These are phyloP conservation scores for Botrytis sinoallii DNA, from an alignment of 2,329 filamentous ascomycete genomes.

Conservation along the genomic window DNA sequence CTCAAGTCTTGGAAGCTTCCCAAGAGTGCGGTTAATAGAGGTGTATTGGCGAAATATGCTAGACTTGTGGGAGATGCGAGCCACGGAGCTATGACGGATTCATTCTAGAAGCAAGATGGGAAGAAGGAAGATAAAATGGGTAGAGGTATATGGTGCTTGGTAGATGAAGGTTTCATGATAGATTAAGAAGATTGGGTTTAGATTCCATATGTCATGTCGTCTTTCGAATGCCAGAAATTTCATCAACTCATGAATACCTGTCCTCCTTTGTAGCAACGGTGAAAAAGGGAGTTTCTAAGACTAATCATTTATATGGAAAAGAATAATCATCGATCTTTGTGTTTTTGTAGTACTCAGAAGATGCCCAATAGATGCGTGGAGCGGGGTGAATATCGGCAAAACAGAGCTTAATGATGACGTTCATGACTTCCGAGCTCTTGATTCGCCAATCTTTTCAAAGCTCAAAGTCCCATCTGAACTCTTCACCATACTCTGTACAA, in stretches of 20 bases:
- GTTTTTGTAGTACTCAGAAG: neutral
- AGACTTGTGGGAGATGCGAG: constrained; percentile 84
- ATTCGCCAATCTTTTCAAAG: constrained; percentile 8
- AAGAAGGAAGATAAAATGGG: neutral
- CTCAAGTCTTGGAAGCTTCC: constrained; percentile 68
- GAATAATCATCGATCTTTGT: neutral
- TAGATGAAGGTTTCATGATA: neutral
- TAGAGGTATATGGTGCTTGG: neutral
- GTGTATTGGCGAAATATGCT: constrained; percentile 87
- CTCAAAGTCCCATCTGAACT: neutral
- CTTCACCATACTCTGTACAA: neutral
- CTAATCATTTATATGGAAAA: neutral
- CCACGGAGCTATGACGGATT: constrained; percentile 85
- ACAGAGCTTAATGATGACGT: neutral
- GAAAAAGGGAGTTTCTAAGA: neutral
- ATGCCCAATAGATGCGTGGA: neutral
- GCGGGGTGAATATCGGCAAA: neutral
- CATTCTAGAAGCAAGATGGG: constrained; percentile 46
- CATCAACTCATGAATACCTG: neutral
- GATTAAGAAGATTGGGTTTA: neutral
- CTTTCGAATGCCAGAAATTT: neutral
- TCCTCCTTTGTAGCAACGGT: neutral
- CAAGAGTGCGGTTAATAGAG: constrained; percentile 69
- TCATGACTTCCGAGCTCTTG: neutral
- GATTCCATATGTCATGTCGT: neutral